A percentile compares a stretch with the other conserved stretches of the same genome.
phyloP scores from a whole-genome alignment of 1,284 basidiomycete species.

The Lentinula novae-zelandiae region DNA sequence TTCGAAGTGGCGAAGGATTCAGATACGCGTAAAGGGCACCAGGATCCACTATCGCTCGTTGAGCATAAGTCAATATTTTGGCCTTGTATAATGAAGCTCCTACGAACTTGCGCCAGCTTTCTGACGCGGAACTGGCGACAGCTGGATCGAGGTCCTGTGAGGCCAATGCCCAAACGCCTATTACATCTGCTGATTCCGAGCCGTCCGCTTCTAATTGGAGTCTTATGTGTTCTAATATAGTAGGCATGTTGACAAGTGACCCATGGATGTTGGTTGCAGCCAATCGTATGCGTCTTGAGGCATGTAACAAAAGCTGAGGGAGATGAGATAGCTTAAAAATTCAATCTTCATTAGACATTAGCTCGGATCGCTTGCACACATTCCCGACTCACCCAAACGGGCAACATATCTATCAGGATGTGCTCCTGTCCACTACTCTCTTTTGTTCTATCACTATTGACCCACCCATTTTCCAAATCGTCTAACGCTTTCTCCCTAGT shows the following conservation, averaged over 20 bases:
- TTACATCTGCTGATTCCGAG: constrained; percentile 44
- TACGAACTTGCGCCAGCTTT: constrained; percentile 52
- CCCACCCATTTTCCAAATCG: constrained; percentile 73
- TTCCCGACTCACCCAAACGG: constrained; percentile 78
- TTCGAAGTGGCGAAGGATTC: constrained; percentile 55
- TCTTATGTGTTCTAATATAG: constrained; percentile 53
- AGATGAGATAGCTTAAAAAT: constrained; percentile 75
- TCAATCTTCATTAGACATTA: constrained; percentile 7
- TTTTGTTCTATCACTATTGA: constrained; percentile 30
- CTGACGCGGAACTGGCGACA: constrained; percentile 48
- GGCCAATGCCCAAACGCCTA: constrained; percentile 80
- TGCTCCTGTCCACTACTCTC: constrained; percentile 40
- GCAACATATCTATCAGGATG: constrained; percentile 63
- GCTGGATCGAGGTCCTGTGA: constrained; percentile 71
- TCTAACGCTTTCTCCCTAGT: constrained; percentile 88
- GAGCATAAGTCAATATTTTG: constrained; percentile 31
- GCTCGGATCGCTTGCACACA: neutral
- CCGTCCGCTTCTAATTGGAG: constrained; percentile 50
- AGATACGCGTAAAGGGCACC: constrained; percentile 60
- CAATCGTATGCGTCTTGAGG: constrained; percentile 74
- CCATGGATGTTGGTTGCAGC: constrained; percentile 70
- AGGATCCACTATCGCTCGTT: constrained; percentile 64
- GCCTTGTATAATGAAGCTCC: constrained; percentile 13
- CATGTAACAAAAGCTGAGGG: constrained; percentile 77
- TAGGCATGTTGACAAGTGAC: constrained; percentile 57